Evolutionary conservation across 164 flowering plant species (phyloP).

Genomic region (Taxillus chinensis): DNA sequence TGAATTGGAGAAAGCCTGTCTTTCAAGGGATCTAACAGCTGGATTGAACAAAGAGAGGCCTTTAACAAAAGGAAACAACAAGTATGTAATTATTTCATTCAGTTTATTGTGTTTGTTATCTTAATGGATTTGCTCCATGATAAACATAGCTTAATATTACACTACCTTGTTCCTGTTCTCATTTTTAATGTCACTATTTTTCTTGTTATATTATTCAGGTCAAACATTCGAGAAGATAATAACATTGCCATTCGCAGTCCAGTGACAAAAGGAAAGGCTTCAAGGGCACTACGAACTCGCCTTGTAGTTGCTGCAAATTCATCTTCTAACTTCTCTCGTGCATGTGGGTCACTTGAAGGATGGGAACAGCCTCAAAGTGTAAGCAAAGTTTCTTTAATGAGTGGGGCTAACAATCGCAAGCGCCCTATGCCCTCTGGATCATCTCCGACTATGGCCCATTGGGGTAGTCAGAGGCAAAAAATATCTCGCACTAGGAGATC

Average conservation of each 20-base stretch:
- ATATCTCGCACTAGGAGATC: conserved; percentile 72
- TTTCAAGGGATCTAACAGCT: conserved; percentile 31
- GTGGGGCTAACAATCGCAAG: conserved; percentile 48
- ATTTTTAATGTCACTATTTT: conserved; percentile 1
- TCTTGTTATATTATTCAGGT: conserved; percentile 27
- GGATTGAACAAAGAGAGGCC: conserved; percentile 37
- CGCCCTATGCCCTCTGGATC: conserved; percentile 63
- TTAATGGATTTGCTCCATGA: background rate
- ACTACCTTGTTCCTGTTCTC: background rate
- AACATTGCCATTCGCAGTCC: conserved; percentile 29
- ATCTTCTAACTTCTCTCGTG: conserved; percentile 44
- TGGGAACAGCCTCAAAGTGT: conserved; percentile 52
- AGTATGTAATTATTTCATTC: conserved; percentile 21
- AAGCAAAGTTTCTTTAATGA: conserved; percentile 36
- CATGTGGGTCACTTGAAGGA: conserved; percentile 44
- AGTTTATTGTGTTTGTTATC: background rate
- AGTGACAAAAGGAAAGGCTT: conserved; percentile 59
- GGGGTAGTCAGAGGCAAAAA: conserved; percentile 88
- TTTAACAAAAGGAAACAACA: conserved; percentile 34
- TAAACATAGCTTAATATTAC: background rate
- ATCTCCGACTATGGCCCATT: conserved; percentile 75
- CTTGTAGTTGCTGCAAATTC: conserved; percentile 31
- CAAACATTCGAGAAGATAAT: conserved; percentile 38
- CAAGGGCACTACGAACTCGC: conserved; percentile 60
- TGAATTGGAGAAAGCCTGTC: conserved; percentile 42